These are phyloP conservation scores for Erodium texanum DNA, from an alignment of 441 rosid species.

Conservation along the genomic window DNA sequence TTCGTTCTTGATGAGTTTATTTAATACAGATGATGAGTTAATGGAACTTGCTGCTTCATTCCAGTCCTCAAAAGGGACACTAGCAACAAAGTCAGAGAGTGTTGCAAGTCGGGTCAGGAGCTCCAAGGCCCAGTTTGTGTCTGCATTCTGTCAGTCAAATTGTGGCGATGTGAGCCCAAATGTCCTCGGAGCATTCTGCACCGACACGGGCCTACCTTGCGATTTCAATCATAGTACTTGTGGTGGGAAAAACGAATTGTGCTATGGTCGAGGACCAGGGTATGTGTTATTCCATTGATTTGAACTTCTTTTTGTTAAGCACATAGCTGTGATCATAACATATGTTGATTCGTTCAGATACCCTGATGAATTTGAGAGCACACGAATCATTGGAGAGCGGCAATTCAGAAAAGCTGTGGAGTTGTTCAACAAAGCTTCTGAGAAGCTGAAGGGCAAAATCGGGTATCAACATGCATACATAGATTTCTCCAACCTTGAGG, in stretches of 20 bases:
- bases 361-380: slow-evolving; percentile 92
- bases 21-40: slow-evolving; percentile 50
- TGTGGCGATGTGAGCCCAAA: slow-evolving; percentile 98
- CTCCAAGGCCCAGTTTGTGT: slow-evolving; percentile 66
- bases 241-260: slow-evolving; percentile 73
- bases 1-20: neutral
- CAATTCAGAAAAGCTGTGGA: slow-evolving; percentile 68
- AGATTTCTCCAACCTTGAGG: slow-evolving; percentile 75
- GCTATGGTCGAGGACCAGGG: slow-evolving; percentile 98
- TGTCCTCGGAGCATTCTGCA: slow-evolving; percentile 85
- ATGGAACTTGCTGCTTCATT: slow-evolving; percentile 79
- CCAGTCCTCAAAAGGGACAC: slow-evolving; percentile 58
- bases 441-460: slow-evolving; percentile 56
- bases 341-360: slow-evolving; percentile 38
- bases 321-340: no score
- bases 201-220: slow-evolving; percentile 81
- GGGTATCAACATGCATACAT: slow-evolving; percentile 63
- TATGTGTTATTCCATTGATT: slow-evolving; percentile 24
- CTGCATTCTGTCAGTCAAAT: slow-evolving; percentile 90
- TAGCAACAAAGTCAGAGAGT: slow-evolving; percentile 49
- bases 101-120: slow-evolving; percentile 70
- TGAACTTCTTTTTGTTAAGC: neutral
- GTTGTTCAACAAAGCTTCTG: slow-evolving; percentile 71
- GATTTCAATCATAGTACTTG: slow-evolving; percentile 96
- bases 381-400: slow-evolving; percentile 76